These are phyloP conservation scores for Parachlorella kessleri DNA, from an alignment of 139 green algal species.

Conservation along the genomic window DNA sequence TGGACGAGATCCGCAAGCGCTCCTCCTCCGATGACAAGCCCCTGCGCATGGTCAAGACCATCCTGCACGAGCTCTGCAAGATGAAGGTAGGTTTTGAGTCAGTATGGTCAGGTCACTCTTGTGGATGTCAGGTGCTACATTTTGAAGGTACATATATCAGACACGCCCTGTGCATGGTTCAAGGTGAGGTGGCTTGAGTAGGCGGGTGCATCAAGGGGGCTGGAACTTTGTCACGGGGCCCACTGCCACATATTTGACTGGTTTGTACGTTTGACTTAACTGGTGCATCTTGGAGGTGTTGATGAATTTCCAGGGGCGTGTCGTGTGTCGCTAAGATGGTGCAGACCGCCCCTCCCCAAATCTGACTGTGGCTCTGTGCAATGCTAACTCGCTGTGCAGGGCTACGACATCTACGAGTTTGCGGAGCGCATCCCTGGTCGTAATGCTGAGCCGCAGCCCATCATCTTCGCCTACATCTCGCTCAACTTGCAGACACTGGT, in stretches of 20 bases:
- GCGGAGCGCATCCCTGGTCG: constrained; percentile 49
- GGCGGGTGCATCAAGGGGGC: no score
- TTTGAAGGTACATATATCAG: no score
- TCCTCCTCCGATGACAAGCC: constrained; percentile 89
- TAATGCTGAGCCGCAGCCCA: constrained; percentile 53
- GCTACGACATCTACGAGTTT: constrained; percentile 62
- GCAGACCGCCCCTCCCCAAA: not conserved
- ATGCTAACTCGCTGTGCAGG: constrained; percentile 29
- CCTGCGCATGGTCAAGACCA: constrained; percentile 96
- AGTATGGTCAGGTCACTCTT: no score
- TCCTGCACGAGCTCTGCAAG: constrained; percentile 93
- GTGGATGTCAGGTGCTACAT: no score
- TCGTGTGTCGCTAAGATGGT: not conserved
- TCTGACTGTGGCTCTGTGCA: not conserved
- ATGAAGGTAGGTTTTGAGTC: constrained; percentile 36
- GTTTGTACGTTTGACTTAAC: no score
- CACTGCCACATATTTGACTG: no score
- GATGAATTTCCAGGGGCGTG: not conserved
- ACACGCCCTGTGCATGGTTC: no score
- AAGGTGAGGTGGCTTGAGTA: no score
- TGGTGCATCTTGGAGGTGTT: not conserved
- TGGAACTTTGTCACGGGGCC: no score
- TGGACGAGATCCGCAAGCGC: constrained; percentile 87
- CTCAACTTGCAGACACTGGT: constrained; percentile 84
- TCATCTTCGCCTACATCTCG: constrained; percentile 95